These are phyloP conservation scores for Leptographium lundbergii DNA, from an alignment of 2,329 filamentous ascomycete genomes.

Conservation along the genomic window DNA sequence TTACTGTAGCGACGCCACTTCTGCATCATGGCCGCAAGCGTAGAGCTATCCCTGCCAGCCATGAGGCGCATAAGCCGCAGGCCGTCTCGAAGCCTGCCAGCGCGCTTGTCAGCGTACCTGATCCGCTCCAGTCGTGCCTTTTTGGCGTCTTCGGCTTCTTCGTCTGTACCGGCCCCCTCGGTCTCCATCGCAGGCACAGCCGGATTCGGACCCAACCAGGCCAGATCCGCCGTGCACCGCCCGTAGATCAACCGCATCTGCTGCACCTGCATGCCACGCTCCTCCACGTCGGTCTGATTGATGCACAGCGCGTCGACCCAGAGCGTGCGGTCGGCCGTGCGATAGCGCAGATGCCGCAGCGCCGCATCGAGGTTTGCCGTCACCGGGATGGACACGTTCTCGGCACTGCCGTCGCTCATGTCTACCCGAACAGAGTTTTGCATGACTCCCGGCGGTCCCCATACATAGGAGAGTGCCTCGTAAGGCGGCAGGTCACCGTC, in stretches of 20 bases:
- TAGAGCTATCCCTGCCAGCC: background rate
- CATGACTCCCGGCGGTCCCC: constrained; percentile 2
- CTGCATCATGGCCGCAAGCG: constrained; percentile 1
- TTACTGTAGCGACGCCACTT: background rate
- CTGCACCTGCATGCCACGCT: constrained; percentile 8
- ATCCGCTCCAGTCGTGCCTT: background rate
- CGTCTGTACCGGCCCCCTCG: background rate
- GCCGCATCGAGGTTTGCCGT: constrained; percentile 8
- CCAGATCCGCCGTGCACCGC: constrained; percentile 1
- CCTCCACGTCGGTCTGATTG: constrained; percentile 9
- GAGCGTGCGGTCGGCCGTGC: background rate
- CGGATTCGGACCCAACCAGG: constrained; percentile 6
- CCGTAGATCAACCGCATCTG: constrained; percentile 10
- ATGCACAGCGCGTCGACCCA: constrained; percentile 14
- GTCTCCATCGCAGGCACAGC: background rate
- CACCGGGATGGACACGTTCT: background rate
- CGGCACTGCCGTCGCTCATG: background rate
- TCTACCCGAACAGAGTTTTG: background rate
- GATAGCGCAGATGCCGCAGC: constrained; percentile 6
- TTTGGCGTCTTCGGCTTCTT: background rate
- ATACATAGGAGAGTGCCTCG: constrained; percentile 12
- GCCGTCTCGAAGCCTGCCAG: background rate
- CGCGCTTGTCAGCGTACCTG: background rate
- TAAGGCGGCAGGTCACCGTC: constrained; percentile 1
- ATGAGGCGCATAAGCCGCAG: constrained; percentile 2